These are phyloP conservation scores for Suillus cothurnatus DNA, from an alignment of 768 basidiomycete genomes.

Conservation along the genomic window DNA sequence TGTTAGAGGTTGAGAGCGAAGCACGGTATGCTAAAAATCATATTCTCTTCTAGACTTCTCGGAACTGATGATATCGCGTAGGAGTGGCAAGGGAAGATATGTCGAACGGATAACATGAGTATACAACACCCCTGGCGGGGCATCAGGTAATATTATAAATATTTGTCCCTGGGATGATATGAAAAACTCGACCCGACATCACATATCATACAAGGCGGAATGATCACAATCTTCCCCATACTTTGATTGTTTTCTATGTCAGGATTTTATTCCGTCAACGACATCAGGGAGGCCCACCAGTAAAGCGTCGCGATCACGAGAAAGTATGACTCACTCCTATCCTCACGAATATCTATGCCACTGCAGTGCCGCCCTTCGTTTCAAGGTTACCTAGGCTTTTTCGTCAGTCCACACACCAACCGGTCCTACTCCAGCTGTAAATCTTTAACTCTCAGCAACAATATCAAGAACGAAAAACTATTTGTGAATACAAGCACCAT, in stretches of 20 bases:
- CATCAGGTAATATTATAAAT: background rate
- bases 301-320: background rate
- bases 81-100: constrained; percentile 31
- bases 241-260: background rate
- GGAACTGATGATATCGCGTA: constrained; percentile 13
- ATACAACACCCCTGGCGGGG: background rate
- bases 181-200: background rate
- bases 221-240: background rate
- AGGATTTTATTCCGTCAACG: background rate
- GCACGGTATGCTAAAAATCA: constrained; percentile 46
- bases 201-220: background rate
- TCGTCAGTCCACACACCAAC: background rate
- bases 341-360: background rate
- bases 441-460: background rate
- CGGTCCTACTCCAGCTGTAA: background rate
- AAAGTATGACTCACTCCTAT: background rate
- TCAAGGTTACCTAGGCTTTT: background rate
- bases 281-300: background rate
- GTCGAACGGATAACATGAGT: constrained; percentile 23
- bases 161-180: background rate
- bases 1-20: constrained; percentile 57
- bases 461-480: background rate
- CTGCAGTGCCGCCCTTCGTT: background rate
- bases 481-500: background rate
- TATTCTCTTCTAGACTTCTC: background rate